A percentile compares a stretch with the other conserved stretches of the same genome.
These are phyloP conservation scores for Colletotrichum chrysophilum DNA, from an alignment of 2,329 filamentous ascomycete species.

Conservation along the genomic window DNA sequence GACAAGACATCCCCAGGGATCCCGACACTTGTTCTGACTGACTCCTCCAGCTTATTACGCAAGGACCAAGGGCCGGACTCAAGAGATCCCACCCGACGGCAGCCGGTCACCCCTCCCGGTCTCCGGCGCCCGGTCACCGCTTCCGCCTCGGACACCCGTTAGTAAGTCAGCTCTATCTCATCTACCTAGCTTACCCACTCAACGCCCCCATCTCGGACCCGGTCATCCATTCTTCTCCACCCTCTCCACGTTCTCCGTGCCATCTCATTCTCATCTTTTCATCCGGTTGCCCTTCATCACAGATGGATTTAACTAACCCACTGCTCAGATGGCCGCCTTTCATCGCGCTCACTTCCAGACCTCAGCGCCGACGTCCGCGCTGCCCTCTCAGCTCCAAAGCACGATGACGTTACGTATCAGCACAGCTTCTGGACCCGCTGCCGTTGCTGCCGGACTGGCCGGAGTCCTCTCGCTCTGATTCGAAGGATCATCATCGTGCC, in stretches of 20 bases:
- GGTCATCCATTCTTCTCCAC: neutral
- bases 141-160: constrained; percentile 12
- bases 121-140: constrained; percentile 15
- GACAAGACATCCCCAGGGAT: neutral
- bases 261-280: neutral
- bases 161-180: constrained; percentile 6
- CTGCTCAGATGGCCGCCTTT: neutral
- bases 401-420: constrained; percentile 8
- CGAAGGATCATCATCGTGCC: constrained; percentile 5
- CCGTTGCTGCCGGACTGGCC: constrained; percentile 6
- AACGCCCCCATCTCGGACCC: neutral
- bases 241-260: neutral
- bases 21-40: neutral
- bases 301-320: neutral
- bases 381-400: constrained; percentile 7
- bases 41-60: constrained; percentile 12
- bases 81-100: constrained; percentile 20
- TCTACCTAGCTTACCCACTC: neutral
- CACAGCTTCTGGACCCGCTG: constrained; percentile 19
- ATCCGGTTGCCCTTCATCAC: neutral
- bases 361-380: constrained; percentile 18
- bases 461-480: constrained; percentile 1
- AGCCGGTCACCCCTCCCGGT: constrained; percentile 5
- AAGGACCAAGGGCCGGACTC: constrained; percentile 19
- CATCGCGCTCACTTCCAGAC: constrained; percentile 13